Evolutionary conservation across 2,329 filamentous ascomycete genomes (phyloP), one percentile per base, ranked within the genome.

Genomic region (Talaromyces sp.): DNA sequence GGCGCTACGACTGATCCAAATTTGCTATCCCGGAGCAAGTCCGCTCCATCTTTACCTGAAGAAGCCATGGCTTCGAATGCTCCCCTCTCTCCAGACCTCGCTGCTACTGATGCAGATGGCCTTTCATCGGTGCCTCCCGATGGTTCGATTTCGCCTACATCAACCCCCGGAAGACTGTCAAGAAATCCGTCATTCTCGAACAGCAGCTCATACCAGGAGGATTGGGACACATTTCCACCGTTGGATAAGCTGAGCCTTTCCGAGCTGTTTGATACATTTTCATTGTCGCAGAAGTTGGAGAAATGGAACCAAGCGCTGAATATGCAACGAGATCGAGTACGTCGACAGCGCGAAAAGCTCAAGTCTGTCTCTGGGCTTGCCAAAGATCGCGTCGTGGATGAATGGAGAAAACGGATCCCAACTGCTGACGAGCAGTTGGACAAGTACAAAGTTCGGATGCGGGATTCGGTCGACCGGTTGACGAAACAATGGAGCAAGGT

Each of bases 341-440:
- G 89, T 68, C 88, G 88, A 73, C 94, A 95, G 67, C 87, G 91
- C 72, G 90, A 95, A 75, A 92, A 87, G 66, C 79, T 97, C 67
- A 92, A 91, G 76, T 88, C 87, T 22, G 89, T 86, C 69, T 89
- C 93, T 59, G 84, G 89, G 72, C 87, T 87, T 70, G 93, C 94
- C n/a, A 91, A 89, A 73, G 90, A 96, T 70, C 89, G 91, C 67
- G 92, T 98, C 73, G 90, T 98, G 27, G 93, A 96, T 70, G 92
- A 98, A 81, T 96, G 92, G 92, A 88, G 92, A 66, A 90, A 91
- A 63, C 87, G 93, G 45, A 87, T 96, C 10, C 93, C 93, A 2
- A 89, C 91, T 3, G 90, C 93, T 19, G 93, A 97, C 68, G 94
- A 98, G 77, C 93, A 96, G 80, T 85, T 98, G 64, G 92, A 96